A percentile compares a stretch with the other conserved stretches of the same genome.
phyloP scores from a whole-genome alignment of 306 rosid genomes.

The Calophaca sinica region DNA sequence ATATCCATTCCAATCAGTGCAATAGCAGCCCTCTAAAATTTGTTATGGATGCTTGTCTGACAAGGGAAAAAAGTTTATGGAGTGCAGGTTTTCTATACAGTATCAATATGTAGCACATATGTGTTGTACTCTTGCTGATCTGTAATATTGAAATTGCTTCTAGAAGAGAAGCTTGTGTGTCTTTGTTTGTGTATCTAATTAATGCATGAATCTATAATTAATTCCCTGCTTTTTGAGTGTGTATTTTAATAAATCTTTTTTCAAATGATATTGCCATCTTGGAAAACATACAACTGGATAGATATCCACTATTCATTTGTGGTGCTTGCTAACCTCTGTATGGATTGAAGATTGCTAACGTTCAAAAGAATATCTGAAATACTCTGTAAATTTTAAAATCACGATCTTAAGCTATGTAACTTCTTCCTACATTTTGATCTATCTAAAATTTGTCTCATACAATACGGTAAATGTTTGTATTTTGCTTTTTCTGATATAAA shows the following conservation, averaged over 20 bases:
- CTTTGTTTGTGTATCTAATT: background rate
- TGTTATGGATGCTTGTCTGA: background rate
- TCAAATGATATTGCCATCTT: too few relatives aligned
- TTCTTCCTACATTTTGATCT: slow-evolving; percentile 26
- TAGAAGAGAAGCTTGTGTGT: background rate
- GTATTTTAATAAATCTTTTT: too few relatives aligned
- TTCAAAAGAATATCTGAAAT: slow-evolving; percentile 4
- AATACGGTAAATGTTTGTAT: slow-evolving; percentile 6
- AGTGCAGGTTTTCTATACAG: background rate
- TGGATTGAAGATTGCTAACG: slow-evolving; percentile 31
- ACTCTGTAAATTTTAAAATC: slow-evolving; percentile 26
- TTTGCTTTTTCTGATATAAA: slow-evolving; percentile 12
- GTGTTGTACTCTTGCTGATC: slow-evolving; percentile 19
- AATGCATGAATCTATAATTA: slow-evolving; percentile 6
- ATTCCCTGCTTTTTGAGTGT: slow-evolving; percentile 4
- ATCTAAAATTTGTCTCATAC: slow-evolving; percentile 18
- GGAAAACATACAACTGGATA: too few relatives aligned
- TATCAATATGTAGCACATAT: background rate
- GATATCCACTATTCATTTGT: background rate
- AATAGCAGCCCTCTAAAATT: background rate
- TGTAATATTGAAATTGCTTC: slow-evolving; percentile 27
- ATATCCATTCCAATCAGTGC: background rate
- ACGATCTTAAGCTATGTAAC: slow-evolving; percentile 11
- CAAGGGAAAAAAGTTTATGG: background rate
- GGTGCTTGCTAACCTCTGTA: slow-evolving; percentile 8